Conservation (phyloP, 805 yeast species). For the Torulaspora indica region DNA sequence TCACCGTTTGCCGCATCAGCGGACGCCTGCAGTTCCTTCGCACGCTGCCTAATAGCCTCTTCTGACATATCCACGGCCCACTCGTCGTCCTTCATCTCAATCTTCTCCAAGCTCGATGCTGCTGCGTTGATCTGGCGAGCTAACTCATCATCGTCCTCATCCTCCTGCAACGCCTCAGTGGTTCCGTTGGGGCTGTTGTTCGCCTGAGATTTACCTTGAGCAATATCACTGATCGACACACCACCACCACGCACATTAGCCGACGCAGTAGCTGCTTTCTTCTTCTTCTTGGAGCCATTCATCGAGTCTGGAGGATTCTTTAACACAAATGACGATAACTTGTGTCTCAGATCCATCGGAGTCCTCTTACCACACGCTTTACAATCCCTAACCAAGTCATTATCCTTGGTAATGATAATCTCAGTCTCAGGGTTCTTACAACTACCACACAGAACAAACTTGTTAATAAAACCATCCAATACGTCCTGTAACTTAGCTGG, state of each 20-base stretch:
- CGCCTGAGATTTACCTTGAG: slow-evolving; percentile 45
- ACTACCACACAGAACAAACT: slow-evolving; percentile 86
- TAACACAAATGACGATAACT: slow-evolving; percentile 76
- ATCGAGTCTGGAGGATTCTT: slow-evolving; percentile 80
- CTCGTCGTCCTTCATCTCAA: slow-evolving; percentile 76
- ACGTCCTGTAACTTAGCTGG: slow-evolving; percentile 86
- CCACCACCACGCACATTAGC: slow-evolving; percentile 89
- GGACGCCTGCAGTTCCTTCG: slow-evolving; percentile 73
- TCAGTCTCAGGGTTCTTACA: slow-evolving; percentile 99
- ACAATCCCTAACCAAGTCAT: slow-evolving; percentile 80
- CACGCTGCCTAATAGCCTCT: slow-evolving; percentile 92
- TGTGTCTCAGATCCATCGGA: slow-evolving; percentile 76
- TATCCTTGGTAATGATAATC: slow-evolving; percentile 64
- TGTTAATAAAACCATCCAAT: slow-evolving; percentile 88
- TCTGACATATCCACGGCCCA: slow-evolving; percentile 98
- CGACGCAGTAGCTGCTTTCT: slow-evolving; percentile 81
- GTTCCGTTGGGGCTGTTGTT: slow-evolving; percentile 10
- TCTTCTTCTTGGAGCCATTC: slow-evolving; percentile 52
- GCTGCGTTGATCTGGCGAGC: slow-evolving; percentile 79
- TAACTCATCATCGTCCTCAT: slow-evolving; percentile 63
- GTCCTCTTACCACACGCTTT: slow-evolving; percentile 96
- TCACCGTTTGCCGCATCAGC: slow-evolving; percentile 41
- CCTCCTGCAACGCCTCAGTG: slow-evolving; percentile 34
- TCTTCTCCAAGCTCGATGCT: slow-evolving; percentile 64
- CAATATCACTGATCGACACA: slow-evolving; percentile 72